Evolutionary conservation across 1,284 basidiomycete species (phyloP).

Genomic region (Vanrija pseudolonga): DNA sequence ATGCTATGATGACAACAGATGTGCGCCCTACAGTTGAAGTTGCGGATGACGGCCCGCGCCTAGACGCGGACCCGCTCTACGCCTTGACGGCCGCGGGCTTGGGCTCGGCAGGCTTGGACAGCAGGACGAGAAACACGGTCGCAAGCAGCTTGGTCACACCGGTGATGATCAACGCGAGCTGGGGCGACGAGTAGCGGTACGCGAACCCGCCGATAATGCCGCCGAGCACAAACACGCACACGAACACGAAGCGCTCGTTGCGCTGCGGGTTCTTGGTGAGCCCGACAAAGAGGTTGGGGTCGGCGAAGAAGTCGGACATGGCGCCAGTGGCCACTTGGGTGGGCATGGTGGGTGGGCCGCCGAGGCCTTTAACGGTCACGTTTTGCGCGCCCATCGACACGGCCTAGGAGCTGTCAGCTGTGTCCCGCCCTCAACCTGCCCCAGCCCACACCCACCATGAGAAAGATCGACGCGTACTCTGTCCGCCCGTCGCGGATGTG

Average conservation of each 20-base stretch:
- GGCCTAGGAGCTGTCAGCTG: neutral
- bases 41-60: no score
- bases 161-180: neutral
- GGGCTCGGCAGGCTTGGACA: no score
- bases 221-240: neutral
- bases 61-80: no score
- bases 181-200: conserved; percentile 1
- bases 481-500: conserved; percentile 1
- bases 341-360: conserved; percentile 3
- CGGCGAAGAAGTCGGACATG: conserved; percentile 9
- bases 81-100: no score
- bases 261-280: neutral
- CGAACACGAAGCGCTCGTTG: conserved; percentile 2
- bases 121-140: no score
- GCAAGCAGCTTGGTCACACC: conserved; percentile 1
- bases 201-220: conserved; percentile 2
- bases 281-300: conserved; percentile 3
- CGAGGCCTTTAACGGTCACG: conserved; percentile 7
- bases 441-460: neutral
- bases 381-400: conserved; percentile 8
- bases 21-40: no score
- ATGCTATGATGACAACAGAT: no score
- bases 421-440: no score
- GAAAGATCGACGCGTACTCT: neutral
- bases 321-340: conserved; percentile 10